phyloP scores from a whole-genome alignment of 306 rosid species.

The Cyclanthera cordifolia region DNA sequence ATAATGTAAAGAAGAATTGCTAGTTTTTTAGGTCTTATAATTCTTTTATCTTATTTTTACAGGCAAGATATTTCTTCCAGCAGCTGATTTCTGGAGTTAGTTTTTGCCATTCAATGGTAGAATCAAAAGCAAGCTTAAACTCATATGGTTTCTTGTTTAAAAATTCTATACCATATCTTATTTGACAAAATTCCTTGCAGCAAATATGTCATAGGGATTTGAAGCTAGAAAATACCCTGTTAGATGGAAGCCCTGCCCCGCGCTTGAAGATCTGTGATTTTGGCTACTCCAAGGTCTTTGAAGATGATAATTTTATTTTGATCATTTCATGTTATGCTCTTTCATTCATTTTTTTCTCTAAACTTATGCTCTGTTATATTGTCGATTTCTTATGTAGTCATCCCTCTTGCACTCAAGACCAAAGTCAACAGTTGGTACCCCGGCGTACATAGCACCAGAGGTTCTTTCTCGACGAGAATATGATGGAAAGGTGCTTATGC shows the following conservation, averaged over 20 bases:
- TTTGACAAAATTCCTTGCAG: constrained; percentile 17
- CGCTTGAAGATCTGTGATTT: constrained; percentile 15
- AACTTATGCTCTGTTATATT: not conserved
- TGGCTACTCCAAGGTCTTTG: constrained; percentile 2
- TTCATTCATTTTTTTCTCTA: not conserved
- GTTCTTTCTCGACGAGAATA: constrained; percentile 33
- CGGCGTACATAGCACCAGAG: constrained; percentile 8
- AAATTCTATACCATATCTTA: not conserved
- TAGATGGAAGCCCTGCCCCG: constrained; percentile 10
- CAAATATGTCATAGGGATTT: constrained; percentile 59
- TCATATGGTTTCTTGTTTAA: not conserved
- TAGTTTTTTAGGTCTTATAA: not conserved
- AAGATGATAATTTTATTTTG: not conserved
- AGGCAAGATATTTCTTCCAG: constrained; percentile 7
- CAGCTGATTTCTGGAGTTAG: constrained; percentile 9
- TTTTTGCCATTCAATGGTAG: constrained; percentile 13
- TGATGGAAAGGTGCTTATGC: constrained; percentile 21
- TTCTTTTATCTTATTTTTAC: not conserved
- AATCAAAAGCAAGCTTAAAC: not conserved
- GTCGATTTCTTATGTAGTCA: constrained; percentile 26
- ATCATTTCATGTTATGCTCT: not conserved
- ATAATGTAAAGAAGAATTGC: not conserved
- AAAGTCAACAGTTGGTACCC: constrained; percentile 47
- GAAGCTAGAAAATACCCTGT: constrained; percentile 50
- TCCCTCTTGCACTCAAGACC: constrained; percentile 52